These are phyloP conservation scores for Pochonia chlamydosporia DNA, from an alignment of 2,329 filamentous ascomycete species.

Conservation along the genomic window DNA sequence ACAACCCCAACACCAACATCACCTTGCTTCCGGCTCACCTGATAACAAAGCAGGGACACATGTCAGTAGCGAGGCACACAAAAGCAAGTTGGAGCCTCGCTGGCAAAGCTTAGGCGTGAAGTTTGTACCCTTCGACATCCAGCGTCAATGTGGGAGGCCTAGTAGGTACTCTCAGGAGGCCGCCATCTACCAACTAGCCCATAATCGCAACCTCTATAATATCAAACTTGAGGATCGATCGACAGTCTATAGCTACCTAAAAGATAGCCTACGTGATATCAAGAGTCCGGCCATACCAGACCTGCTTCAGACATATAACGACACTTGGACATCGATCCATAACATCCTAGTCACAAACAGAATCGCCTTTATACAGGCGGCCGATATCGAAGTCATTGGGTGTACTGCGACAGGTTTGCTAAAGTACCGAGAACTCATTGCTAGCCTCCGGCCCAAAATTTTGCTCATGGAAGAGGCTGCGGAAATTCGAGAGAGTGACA, in stretches of 20 bases:
- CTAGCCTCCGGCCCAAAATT: slow-evolving; percentile 58
- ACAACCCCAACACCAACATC: not conserved
- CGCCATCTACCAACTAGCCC: not conserved
- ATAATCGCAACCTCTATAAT: not conserved
- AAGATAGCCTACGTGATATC: not conserved
- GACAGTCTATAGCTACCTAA: slow-evolving; percentile 3
- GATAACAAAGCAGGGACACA: too few species aligned
- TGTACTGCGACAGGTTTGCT: slow-evolving; percentile 74
- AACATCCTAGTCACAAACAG: slow-evolving; percentile 56
- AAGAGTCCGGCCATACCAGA: slow-evolving; percentile 14
- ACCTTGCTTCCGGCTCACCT: too few species aligned
- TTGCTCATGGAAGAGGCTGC: slow-evolving; percentile 77
- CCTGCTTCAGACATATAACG: slow-evolving; percentile 43
- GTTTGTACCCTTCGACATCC: not conserved
- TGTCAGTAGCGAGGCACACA: too few species aligned
- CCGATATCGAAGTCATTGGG: slow-evolving; percentile 47
- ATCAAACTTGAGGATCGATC: slow-evolving; percentile 3
- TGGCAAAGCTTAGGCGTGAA: not conserved
- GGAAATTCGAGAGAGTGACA: slow-evolving; percentile 63
- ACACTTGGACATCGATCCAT: slow-evolving; percentile 45
- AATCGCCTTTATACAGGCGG: slow-evolving; percentile 30
- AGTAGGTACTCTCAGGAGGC: not conserved
- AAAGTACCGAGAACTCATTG: slow-evolving; percentile 70
- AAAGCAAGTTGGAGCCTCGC: not conserved
- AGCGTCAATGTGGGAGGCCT: not conserved